phyloP scores from a whole-genome alignment of 495 filamentous ascomycete species.

The Penicillium turbatum region DNA sequence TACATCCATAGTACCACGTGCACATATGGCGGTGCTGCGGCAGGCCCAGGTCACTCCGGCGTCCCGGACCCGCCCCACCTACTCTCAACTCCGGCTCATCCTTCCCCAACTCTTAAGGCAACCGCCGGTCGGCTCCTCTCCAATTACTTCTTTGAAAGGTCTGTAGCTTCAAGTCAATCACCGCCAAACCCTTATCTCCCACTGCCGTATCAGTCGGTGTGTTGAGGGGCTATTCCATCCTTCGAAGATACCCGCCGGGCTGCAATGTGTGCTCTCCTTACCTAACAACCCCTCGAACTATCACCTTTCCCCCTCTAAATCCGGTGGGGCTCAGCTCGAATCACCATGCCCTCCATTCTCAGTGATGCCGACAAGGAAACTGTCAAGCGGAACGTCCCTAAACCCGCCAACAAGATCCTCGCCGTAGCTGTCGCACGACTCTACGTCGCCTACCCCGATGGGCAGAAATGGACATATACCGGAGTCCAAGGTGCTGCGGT shows the following conservation, averaged over 20 bases:
- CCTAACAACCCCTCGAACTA: slow-evolving; percentile 11
- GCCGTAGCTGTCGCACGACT: slow-evolving; percentile 90
- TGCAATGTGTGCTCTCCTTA: slow-evolving; percentile 34
- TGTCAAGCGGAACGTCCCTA: slow-evolving; percentile 86
- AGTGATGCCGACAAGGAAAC: slow-evolving; percentile 88
- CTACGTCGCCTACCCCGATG: slow-evolving; percentile 88
- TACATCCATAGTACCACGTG: slow-evolving; percentile 25
- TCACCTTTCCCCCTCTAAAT: slow-evolving; percentile 3
- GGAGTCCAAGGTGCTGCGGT: slow-evolving; percentile 92
- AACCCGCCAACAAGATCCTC: slow-evolving; percentile 90
- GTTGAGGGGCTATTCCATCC: slow-evolving; percentile 11
- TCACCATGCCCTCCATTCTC: slow-evolving; percentile 79
- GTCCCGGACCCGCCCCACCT: slow-evolving; percentile 20
- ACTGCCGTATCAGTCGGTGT: slow-evolving; percentile 12
- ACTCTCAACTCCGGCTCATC: slow-evolving; percentile 14
- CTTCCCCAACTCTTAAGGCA: slow-evolving; percentile 20
- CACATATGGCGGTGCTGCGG: slow-evolving; percentile 13
- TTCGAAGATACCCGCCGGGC: slow-evolving; percentile 12
- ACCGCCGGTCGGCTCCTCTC: slow-evolving; percentile 28
- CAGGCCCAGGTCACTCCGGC: slow-evolving; percentile 13
- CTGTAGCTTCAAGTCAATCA: background rate
- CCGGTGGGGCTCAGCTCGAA: slow-evolving; percentile 8
- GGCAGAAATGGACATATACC: slow-evolving; percentile 85
- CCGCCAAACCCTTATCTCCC: background rate
- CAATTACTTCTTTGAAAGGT: background rate